Evolutionary conservation across 116 monocot genomes (phyloP).

Genomic region (Iris pallida): DNA sequence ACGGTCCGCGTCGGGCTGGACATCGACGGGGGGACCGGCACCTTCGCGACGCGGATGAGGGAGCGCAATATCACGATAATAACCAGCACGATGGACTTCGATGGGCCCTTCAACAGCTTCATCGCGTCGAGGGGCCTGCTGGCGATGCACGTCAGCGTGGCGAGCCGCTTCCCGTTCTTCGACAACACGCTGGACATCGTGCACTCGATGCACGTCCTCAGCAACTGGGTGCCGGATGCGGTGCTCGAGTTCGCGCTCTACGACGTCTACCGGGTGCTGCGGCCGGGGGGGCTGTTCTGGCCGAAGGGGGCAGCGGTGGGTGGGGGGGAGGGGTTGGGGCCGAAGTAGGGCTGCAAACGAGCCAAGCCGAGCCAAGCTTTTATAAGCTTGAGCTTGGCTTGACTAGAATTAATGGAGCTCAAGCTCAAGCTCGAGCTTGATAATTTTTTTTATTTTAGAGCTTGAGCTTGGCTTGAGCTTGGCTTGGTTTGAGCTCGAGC

Average conservation of each 20-base stretch:
- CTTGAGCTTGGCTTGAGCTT: too few species aligned
- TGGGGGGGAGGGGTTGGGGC: too few species aligned
- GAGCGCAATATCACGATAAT: constrained; percentile 49
- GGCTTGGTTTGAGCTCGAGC: too few species aligned
- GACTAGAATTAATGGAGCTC: too few species aligned
- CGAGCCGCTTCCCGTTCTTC: constrained; percentile 53
- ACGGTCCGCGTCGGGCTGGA: constrained; percentile 56
- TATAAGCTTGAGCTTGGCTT: too few species aligned
- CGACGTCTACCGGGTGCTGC: constrained; percentile 41
- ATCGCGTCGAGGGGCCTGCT: constrained; percentile 54
- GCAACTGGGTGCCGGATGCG: constrained; percentile 48
- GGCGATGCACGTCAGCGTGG: constrained; percentile 45
- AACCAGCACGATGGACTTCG: constrained; percentile 50
- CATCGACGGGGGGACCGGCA: constrained; percentile 38
- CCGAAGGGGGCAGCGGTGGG: too few species aligned
- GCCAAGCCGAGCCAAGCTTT: too few species aligned
- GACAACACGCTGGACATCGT: constrained; percentile 66
- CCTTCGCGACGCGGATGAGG: constrained; percentile 52
- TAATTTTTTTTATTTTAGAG: too few species aligned
- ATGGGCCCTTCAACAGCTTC: constrained; percentile 55
- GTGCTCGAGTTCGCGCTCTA: constrained; percentile 49
- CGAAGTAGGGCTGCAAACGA: too few species aligned
- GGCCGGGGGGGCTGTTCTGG: constrained; percentile 56
- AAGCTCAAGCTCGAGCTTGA: too few species aligned
- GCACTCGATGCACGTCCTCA: constrained; percentile 50